phyloP scores from a whole-genome alignment of 106 monocot genomes.

The Acanthochlamys bracteata region DNA sequence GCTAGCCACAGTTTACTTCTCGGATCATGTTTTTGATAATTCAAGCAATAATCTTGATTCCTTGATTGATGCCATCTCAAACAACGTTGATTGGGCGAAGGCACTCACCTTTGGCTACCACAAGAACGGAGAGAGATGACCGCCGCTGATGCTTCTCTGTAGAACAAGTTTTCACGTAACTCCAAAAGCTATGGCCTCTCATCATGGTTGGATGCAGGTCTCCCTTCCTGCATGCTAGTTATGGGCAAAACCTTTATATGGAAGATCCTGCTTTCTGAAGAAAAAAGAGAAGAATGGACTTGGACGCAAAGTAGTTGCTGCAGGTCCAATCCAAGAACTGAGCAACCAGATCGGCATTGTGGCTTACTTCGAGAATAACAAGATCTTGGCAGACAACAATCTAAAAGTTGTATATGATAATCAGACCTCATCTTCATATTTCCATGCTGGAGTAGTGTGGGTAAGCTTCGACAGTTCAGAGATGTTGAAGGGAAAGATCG shows the following conservation, averaged over 20 bases:
- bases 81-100: constrained; percentile 66
- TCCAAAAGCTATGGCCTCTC: constrained; percentile 64
- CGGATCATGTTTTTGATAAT: constrained; percentile 55
- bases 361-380: constrained; percentile 54
- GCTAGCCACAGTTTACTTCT: constrained; percentile 70
- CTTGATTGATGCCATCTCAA: constrained; percentile 40
- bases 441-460: constrained; percentile 47
- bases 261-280: constrained; percentile 76
- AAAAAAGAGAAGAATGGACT: constrained; percentile 62
- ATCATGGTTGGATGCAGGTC: constrained; percentile 73
- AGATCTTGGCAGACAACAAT: constrained; percentile 19
- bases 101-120: constrained; percentile 45
- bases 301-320: constrained; percentile 52
- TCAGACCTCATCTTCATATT: constrained; percentile 32
- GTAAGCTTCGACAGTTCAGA: constrained; percentile 53
- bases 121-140: constrained; percentile 33
- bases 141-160: constrained; percentile 44
- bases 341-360: constrained; percentile 72
- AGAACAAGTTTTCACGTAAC: constrained; percentile 44
- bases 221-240: constrained; percentile 53
- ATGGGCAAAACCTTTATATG: constrained; percentile 74
- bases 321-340: constrained; percentile 47
- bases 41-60: constrained; percentile 42
- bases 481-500: constrained; percentile 51
- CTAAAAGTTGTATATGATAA: constrained; percentile 32